Base-by-base conservation (phyloP, 2,329 filamentous ascomycete genomes). In the Graphilbum sp. region DNA sequence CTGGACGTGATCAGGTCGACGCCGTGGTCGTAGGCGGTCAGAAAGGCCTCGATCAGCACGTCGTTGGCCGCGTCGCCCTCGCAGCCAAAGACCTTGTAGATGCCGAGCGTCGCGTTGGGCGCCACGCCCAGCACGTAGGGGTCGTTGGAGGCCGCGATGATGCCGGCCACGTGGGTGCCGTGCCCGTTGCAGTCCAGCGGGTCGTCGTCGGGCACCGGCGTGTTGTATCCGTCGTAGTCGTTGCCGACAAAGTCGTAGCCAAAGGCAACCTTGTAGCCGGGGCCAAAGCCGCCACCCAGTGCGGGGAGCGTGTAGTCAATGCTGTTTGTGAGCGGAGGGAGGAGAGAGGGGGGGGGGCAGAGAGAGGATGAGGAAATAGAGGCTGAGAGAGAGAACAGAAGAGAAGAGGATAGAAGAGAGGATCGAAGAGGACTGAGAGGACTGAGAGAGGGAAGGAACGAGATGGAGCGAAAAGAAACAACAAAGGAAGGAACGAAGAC, bases 131-230 rank as follows among this genome's bases (percentile, higher is more conserved):
- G 23, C 2, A 41, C 23, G 0, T 56, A 52, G 49, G 73, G 62
- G 43, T 73, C 61, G 34, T 54, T 50, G 49, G 72, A 66, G 1
- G 72, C 73, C 3, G 71, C 72, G 34, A 72, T 76, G 24, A 72
- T 76, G 24, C 75, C 75, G 2, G 72, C 63, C 21, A 75, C 68
- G 51, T 75, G 72, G 0, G 68, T 74, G 21, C 74, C 73, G 51
- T 79, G 72, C 2, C 72, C 72, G 2, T 50, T 54, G 47, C 69
- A 73, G 44, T 64, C 67, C 47, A 68, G 66, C 43, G 72, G 65
- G 3, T 53, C 34, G 43, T 66, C 66, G 16, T 30, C 29, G 1
- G 68, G 67, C 0, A 54, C 42, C 10, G 61, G 60, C 1, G 49
- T 54, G 44, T 59, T 59, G 37, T 41, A 37, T 32, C 53, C 55